A percentile compares a stretch with the other conserved stretches of the same genome.
These are phyloP conservation scores for Fusarium marasasianum DNA, from an alignment of 2,329 filamentous ascomycete species.

Conservation along the genomic window DNA sequence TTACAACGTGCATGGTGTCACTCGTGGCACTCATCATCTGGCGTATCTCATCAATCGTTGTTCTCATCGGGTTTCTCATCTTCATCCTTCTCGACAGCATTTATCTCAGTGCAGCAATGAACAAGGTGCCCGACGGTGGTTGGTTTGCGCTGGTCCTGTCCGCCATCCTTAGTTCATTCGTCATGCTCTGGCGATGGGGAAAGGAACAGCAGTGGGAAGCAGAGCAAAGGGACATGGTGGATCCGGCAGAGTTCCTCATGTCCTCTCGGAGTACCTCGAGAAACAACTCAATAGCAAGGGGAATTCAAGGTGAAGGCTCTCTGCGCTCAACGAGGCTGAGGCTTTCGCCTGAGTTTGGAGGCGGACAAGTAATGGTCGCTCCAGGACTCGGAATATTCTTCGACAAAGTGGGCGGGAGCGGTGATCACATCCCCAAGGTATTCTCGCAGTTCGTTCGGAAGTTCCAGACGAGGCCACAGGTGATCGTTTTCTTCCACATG, in stretches of 20 bases:
- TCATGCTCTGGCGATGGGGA: slow-evolving; percentile 81
- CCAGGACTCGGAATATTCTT: slow-evolving; percentile 77
- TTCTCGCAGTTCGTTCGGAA: slow-evolving; percentile 80
- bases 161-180: slow-evolving; percentile 68
- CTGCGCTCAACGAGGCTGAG: slow-evolving; percentile 35
- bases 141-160: slow-evolving; percentile 80
- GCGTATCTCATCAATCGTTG: slow-evolving; percentile 68
- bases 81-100: slow-evolving; percentile 75
- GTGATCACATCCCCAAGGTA: slow-evolving; percentile 53
- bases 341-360: slow-evolving; percentile 53
- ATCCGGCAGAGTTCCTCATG: slow-evolving; percentile 51
- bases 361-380: slow-evolving; percentile 56
- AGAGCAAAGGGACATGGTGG: slow-evolving; percentile 69
- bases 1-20: slow-evolving; percentile 79
- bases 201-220: slow-evolving; percentile 81
- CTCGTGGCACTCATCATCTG: slow-evolving; percentile 78
- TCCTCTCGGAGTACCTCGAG: slow-evolving; percentile 39
- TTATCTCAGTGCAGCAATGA: slow-evolving; percentile 75
- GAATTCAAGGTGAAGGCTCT: slow-evolving; percentile 20
- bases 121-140: slow-evolving; percentile 78
- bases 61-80: slow-evolving; percentile 68
- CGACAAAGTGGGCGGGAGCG: slow-evolving; percentile 76
- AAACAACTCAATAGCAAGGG: slow-evolving; percentile 37
- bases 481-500: slow-evolving; percentile 80
- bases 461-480: slow-evolving; percentile 72